Evolutionary conservation across 768 basidiomycete genomes (phyloP).

Genomic region (Xerocomellus amylosporus): DNA sequence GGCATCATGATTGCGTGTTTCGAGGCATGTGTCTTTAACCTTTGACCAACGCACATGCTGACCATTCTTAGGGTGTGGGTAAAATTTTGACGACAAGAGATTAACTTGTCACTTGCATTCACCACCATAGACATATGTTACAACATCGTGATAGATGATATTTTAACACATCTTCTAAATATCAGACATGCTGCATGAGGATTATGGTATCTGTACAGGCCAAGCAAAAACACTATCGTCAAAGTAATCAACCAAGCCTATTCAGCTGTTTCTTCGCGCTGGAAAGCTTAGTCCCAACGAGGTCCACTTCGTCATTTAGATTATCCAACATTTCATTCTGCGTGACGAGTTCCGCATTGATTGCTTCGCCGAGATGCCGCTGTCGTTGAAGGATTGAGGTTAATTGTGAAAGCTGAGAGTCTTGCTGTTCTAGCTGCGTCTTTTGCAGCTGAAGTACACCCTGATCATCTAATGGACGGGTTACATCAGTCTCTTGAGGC

Average conservation of each 20-base stretch:
- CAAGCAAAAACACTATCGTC: conserved; percentile 1
- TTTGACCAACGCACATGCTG: conserved; percentile 11
- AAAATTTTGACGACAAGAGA: conserved; percentile 43
- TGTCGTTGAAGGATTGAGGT: conserved; percentile 83
- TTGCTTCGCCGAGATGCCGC: conserved; percentile 81
- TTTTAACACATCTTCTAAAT: conserved; percentile 10
- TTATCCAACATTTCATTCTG: conserved; percentile 89
- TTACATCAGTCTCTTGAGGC: conserved; percentile 79
- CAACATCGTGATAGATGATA: conserved; percentile 17
- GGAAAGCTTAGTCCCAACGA: conserved; percentile 74
- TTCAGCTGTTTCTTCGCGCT: conserved; percentile 80
- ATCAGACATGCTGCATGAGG: background rate
- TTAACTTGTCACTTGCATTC: conserved; percentile 5
- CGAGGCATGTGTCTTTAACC: conserved; percentile 53
- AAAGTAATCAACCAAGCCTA: conserved; percentile 51
- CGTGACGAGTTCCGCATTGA: conserved; percentile 72
- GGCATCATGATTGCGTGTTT: conserved; percentile 98
- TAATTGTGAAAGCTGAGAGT: conserved; percentile 73
- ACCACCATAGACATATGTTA: conserved; percentile 31
- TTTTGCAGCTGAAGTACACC: conserved; percentile 81
- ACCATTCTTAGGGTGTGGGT: conserved; percentile 53
- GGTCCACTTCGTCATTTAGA: conserved; percentile 72
- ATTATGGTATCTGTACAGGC: conserved; percentile 24
- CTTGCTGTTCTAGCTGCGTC: conserved; percentile 79
- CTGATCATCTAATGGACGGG: conserved; percentile 82